phyloP scores from a whole-genome alignment of 169 alveolate species.

The Plasmodium vivax region DNA sequence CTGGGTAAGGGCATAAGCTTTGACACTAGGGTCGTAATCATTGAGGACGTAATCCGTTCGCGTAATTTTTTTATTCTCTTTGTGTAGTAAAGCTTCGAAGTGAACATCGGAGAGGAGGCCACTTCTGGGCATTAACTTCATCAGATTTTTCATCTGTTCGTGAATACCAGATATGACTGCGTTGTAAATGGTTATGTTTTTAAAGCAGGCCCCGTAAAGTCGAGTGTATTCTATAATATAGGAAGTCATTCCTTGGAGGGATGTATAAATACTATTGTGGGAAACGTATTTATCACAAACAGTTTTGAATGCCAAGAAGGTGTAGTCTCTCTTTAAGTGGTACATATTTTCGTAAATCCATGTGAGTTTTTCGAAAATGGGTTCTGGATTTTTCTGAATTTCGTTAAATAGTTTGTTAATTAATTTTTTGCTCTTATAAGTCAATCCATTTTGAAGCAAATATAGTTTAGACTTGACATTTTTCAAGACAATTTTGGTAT shows the following conservation, averaged over 20 bases:
- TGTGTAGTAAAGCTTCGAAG: constrained; percentile 16
- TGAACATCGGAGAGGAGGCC: not conserved
- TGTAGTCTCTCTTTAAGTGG: not conserved
- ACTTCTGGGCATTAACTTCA: constrained; percentile 36
- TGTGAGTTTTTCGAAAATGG: not conserved
- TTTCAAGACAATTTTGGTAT: not conserved
- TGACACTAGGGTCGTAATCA: constrained; percentile 18
- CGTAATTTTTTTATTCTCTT: not conserved
- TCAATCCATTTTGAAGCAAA: constrained; percentile 27
- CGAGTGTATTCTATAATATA: not conserved
- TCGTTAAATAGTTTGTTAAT: constrained; percentile 6
- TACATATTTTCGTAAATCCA: constrained; percentile 8
- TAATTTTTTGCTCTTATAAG: constrained; percentile 11
- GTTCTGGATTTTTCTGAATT: not conserved
- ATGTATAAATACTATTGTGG: not conserved
- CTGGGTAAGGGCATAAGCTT: constrained; percentile 18
- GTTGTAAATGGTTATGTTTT: constrained; percentile 35
- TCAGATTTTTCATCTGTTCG: not conserved
- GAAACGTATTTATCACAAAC: not conserved
- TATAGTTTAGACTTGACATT: constrained; percentile 7
- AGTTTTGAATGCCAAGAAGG: not conserved
- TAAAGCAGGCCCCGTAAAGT: constrained; percentile 40
- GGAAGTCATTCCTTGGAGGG: not conserved
- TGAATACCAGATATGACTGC: constrained; percentile 2
- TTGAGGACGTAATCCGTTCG: not conserved